phyloP scores from a whole-genome alignment of 495 filamentous ascomycete species.

The Trichoderma virens region DNA sequence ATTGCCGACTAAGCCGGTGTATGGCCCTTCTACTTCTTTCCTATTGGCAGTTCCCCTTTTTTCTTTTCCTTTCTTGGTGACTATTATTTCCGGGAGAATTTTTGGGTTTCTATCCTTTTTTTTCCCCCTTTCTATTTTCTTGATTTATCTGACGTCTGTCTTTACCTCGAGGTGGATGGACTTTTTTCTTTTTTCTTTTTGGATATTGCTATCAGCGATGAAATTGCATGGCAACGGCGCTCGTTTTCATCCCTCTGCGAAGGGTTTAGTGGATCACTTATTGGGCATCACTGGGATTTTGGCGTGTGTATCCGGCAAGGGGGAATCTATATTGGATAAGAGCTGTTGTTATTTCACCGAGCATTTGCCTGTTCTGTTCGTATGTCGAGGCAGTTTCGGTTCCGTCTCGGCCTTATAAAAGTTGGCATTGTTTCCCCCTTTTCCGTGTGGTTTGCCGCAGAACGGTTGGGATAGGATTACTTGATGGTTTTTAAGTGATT shows the following conservation, averaged over 20 bases:
- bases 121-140: not conserved
- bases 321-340: not conserved
- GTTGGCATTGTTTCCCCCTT: not conserved
- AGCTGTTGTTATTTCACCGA: not conserved
- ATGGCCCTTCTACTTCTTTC: not conserved
- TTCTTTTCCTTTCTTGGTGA: not conserved
- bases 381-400: not conserved
- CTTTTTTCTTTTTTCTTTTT: not conserved
- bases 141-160: not conserved
- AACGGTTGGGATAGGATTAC: not conserved
- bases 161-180: not conserved
- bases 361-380: not conserved
- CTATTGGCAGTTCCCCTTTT: not conserved
- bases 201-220: not conserved
- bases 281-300: not conserved
- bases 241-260: not conserved
- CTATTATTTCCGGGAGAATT: no score
- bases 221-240: constrained; percentile 2
- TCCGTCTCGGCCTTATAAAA: not conserved
- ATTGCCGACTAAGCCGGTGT: constrained; percentile 19
- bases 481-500: not conserved
- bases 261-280: not conserved
- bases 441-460: not conserved
- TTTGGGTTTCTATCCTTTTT: not conserved
- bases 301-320: not conserved